Evolutionary conservation across 192 early-diverging fungal species (phyloP), one percentile per base, ranked within the genome.

Genomic region (Umbelopsis vinacea): DNA sequence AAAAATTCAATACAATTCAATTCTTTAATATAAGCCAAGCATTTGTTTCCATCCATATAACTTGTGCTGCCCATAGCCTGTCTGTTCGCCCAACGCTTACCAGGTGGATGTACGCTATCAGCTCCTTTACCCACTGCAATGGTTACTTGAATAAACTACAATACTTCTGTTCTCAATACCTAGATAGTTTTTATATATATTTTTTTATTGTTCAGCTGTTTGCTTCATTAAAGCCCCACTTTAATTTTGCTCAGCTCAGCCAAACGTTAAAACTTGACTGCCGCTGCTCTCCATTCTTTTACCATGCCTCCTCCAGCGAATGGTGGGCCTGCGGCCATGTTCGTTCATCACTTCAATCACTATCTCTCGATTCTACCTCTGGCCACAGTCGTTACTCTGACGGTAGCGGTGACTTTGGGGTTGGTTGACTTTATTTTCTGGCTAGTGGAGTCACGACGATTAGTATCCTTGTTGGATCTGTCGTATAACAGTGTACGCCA

Each of bases 331-430:
- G 57, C 26, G 17, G 57, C 29, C 26, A 63, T n/a, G 57, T 37
- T 63, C 9, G 1, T 38, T 35, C 26, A 63, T 4, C 57, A 63
- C 57, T 17, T 63, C 6, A 29, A 38, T 33, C 29, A 63, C 3
- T 63, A 63, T 14, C 57, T 63, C n/a, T 29, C 35, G 2, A 63
- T 63, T 29, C 33, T 63, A 10, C 57, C 57, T 6, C 57, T 63
- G 29, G 57, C 33, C 15, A 63, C 57, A 3, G 57, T 63, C 11
- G 17, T 29, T 17, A 63, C 57, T 0, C 4, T 63, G 6, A 29
- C 26, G 15, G 33, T 63, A 12, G 11, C 57, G 35, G 26, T 63
- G 57, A 19, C 57, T 29, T 63, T 38, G 10, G 57, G 57, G 19
- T 11, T 63, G 26, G 15, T 37, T 3, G 57, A 63, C 26, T 14